Percentiles rank a stretch among this genome's conserved stretches.
These are phyloP conservation scores for Epichloe elymi DNA, from an alignment of 2,329 filamentous ascomycete genomes.

Conservation along the genomic window DNA sequence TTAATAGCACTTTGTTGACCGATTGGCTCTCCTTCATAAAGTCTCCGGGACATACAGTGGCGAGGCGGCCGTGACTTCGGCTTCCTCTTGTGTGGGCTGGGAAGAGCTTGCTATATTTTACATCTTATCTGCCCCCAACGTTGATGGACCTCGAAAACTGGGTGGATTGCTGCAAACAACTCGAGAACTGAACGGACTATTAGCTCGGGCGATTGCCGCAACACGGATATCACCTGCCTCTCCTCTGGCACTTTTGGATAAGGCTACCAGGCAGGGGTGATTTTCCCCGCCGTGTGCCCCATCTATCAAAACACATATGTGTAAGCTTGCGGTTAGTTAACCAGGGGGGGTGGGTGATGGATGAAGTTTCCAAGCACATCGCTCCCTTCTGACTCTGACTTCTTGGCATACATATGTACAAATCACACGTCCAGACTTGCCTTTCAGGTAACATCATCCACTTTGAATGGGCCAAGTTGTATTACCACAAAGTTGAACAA, in stretches of 20 bases:
- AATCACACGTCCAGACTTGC: background rate
- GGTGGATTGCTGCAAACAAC: background rate
- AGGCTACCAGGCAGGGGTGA: constrained; percentile 2
- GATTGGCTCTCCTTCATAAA: no score
- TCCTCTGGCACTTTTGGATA: background rate
- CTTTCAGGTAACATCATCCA: background rate
- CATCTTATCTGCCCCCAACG: background rate
- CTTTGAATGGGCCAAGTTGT: background rate
- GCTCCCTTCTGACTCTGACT: background rate
- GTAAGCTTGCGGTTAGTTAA: background rate
- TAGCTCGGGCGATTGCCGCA: background rate
- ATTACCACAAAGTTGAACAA: background rate
- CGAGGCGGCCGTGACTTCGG: background rate
- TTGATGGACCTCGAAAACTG: background rate
- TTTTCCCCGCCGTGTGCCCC: constrained; percentile 2
- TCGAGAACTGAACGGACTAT: background rate
- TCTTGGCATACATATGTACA: background rate
- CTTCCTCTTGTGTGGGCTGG: background rate
- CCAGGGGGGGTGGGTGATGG: constrained; percentile 1
- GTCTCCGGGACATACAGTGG: background rate
- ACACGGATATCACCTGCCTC: background rate
- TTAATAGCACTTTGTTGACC: background rate
- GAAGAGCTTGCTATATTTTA: background rate
- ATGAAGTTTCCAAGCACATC: constrained; percentile 2
- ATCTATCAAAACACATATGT: background rate